phyloP scores from a whole-genome alignment of 495 filamentous ascomycete species.

The Tuber melanosporum region DNA sequence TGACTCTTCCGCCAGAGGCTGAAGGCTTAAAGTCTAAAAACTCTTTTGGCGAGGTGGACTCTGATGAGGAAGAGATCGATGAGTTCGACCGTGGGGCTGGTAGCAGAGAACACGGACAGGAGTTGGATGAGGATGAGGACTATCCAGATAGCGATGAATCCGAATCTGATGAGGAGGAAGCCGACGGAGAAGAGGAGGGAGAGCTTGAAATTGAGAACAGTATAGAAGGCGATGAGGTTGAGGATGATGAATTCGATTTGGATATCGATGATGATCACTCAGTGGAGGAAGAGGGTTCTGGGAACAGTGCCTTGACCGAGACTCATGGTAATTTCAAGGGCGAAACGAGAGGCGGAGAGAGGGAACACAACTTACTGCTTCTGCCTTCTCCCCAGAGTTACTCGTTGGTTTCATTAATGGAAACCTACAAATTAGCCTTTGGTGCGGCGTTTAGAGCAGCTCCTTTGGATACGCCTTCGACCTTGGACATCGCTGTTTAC shows the following conservation, averaged over 20 bases:
- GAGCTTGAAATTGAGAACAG: constrained; percentile 32
- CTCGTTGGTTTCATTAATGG: constrained; percentile 20
- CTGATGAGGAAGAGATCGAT: constrained; percentile 36
- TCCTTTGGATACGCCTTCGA: constrained; percentile 20
- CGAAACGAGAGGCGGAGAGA: constrained; percentile 16
- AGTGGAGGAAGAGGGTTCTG: constrained; percentile 34
- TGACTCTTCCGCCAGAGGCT: constrained; percentile 88
- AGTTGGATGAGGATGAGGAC: constrained; percentile 34
- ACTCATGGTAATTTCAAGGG: constrained; percentile 18
- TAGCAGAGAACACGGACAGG: constrained; percentile 23
- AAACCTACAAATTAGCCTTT: constrained; percentile 29
- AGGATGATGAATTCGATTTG: constrained; percentile 37
- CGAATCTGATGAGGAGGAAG: constrained; percentile 36
- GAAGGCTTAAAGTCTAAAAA: constrained; percentile 58
- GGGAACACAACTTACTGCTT: constrained; percentile 26
- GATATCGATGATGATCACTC: constrained; percentile 36
- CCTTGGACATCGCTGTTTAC: constrained; percentile 42
- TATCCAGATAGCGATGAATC: constrained; percentile 39
- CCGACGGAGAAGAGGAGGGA: constrained; percentile 29
- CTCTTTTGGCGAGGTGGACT: constrained; percentile 28
- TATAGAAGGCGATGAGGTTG: constrained; percentile 20
- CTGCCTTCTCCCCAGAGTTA: constrained; percentile 26
- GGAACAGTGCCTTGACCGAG: constrained; percentile 18
- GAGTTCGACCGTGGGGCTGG: constrained; percentile 36
- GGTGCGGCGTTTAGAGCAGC: constrained; percentile 27